These are phyloP conservation scores for Gynostemma pentaphyllum DNA, from an alignment of 306 rosid species.

Conservation along the genomic window DNA sequence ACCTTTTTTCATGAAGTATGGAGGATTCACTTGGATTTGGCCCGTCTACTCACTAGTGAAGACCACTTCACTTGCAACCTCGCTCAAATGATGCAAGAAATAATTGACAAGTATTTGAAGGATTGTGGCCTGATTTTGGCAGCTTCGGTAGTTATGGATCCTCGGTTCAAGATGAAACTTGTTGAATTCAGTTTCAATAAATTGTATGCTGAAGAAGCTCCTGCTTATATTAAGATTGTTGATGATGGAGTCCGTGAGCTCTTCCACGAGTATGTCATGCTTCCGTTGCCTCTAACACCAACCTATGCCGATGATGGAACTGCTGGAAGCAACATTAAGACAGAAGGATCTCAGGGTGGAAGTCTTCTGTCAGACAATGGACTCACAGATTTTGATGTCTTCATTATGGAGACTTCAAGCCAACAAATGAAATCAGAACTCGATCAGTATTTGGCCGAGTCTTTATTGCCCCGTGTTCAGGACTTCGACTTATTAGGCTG, in stretches of 20 bases:
- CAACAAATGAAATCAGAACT: conserved; percentile 79
- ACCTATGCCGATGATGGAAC: conserved; percentile 60
- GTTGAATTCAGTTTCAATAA: conserved; percentile 84
- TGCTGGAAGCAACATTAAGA: conserved; percentile 25
- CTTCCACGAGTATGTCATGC: conserved; percentile 60
- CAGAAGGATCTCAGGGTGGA: conserved; percentile 35
- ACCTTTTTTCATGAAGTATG: conserved; percentile 86
- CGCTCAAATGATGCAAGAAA: conserved; percentile 45
- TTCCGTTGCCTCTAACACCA: conserved; percentile 76
- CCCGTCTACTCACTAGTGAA: conserved; percentile 39
- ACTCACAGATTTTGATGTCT: conserved; percentile 74
- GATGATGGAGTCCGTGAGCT: conserved; percentile 83
- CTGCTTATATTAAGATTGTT: conserved; percentile 46
- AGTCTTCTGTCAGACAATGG: conserved; percentile 53
- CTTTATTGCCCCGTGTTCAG: conserved; percentile 60
- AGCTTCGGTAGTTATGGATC: conserved; percentile 84
- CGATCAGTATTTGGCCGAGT: conserved; percentile 81
- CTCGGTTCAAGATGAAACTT: conserved; percentile 92
- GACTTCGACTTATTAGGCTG: conserved; percentile 14
- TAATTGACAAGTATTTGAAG: conserved; percentile 65
- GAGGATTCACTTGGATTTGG: conserved; percentile 72
- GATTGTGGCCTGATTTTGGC: conserved; percentile 73
- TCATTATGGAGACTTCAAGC: conserved; percentile 80
- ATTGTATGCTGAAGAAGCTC: conserved; percentile 61
- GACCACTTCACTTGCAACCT: conserved; percentile 47